phyloP scores from a whole-genome alignment of 805 yeast species.

The Kodamaea nitidulidarum region DNA sequence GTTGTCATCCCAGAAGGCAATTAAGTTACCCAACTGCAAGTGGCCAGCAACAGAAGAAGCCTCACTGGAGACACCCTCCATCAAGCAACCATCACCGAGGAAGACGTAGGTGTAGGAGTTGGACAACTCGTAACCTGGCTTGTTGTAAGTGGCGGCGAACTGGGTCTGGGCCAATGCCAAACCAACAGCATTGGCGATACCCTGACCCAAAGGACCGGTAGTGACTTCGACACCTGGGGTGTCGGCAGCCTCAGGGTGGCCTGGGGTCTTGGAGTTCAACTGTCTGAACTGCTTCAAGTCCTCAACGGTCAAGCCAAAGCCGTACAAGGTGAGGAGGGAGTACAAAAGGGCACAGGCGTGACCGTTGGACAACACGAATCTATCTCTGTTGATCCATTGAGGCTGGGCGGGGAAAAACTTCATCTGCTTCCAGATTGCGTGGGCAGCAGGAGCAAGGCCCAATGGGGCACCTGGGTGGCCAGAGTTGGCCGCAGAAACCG shows the following conservation, averaged over 20 bases:
- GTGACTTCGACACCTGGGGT: conserved; percentile 94
- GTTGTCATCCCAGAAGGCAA: conserved; percentile 95
- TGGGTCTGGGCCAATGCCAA: conserved; percentile 91
- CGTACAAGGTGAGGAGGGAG: conserved; percentile 79
- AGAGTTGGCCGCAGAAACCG: conserved; percentile 82
- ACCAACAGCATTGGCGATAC: conserved; percentile 95
- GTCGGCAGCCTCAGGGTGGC: conserved; percentile 88
- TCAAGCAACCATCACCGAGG: conserved; percentile 96
- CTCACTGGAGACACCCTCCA: conserved; percentile 97
- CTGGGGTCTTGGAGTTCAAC: conserved; percentile 87
- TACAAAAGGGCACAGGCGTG: conserved; percentile 92
- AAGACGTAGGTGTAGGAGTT: conserved; percentile 75
- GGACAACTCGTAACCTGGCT: conserved; percentile 69
- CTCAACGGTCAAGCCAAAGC: conserved; percentile 74
- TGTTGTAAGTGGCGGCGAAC: conserved; percentile 89
- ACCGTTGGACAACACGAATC: conserved; percentile 93
- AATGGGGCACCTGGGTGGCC: conserved; percentile 99
- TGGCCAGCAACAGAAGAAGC: conserved; percentile 96
- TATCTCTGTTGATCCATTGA: conserved; percentile 89
- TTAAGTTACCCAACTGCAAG: conserved; percentile 85
- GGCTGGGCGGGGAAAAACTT: conserved; percentile 89
- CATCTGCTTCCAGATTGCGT: conserved; percentile 76
- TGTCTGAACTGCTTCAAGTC: conserved; percentile 91
- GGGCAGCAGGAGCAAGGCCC: conserved; percentile 96
- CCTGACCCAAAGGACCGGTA: conserved; percentile 99